Evolutionary conservation across 805 yeast species (phyloP), one percentile per base, ranked within the genome.

Genomic region (Candida cerambycidarum): DNA sequence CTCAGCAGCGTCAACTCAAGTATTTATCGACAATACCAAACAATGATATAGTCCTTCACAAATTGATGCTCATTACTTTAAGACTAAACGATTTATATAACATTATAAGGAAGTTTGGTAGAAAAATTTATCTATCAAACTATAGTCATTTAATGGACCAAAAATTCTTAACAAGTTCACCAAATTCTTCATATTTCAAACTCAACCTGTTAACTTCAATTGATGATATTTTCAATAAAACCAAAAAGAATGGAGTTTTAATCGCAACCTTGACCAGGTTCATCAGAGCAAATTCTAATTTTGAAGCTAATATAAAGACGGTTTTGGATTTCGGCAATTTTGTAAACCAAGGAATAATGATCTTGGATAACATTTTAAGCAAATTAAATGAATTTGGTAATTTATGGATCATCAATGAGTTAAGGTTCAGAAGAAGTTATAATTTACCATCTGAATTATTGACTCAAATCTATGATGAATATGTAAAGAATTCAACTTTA

Each of bases 1-100:
- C 35, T 4, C 33, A 13, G 29, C 35, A 28, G 21, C 31, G 31
- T 19, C 54, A 41, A 34, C 39, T 37, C 19, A 45, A 42, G 7
- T 43, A 46, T 17, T 34, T 68, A 8, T 59, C 59, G 28, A 58
- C 62, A 15, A 37, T 70, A 1, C 70, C 32, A 1, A 19, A 46
- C 21, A 34, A 36, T 73, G 3, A 50, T 56, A 38, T 40, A n/a
- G 30, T 77, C 0, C 52, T 76, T 31, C 84, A 80, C 50, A 62
- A 75, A 44, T 59, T 77, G 3, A 67, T 77, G 43, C 65, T 76
- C 5, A 47, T 71, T 41, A 61, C 78, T 4, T 51, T 76, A 27
- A 59, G 78, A 37, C 53, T 75, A 32, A 79, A 80, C 33, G 83
- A 78, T 50, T 42, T 78, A 24, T 78, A 77, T 51, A 63, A 72